phyloP scores from a whole-genome alignment of 1,284 basidiomycete genomes.

The Xerocomus minutiporus region DNA sequence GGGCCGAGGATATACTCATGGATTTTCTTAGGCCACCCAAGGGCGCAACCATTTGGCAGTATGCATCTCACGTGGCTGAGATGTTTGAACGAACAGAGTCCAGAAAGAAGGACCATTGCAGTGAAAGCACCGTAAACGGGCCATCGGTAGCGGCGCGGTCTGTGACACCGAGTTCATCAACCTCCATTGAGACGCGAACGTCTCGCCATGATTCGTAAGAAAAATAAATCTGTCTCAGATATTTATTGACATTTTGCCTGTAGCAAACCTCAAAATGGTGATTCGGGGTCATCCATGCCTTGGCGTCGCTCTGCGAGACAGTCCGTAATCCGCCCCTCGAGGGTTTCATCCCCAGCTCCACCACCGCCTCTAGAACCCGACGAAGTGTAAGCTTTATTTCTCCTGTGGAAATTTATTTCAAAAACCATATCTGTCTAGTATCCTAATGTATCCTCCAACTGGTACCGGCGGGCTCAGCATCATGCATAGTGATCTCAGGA shows the following conservation, averaged over 20 bases:
- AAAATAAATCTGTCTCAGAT: neutral
- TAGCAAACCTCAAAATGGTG: slow-evolving; percentile 14
- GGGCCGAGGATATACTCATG: neutral
- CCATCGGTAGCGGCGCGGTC: slow-evolving; percentile 5
- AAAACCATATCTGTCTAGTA: slow-evolving; percentile 38
- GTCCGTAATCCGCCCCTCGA: slow-evolving; percentile 15
- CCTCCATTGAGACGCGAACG: slow-evolving; percentile 13
- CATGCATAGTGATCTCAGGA: slow-evolving; percentile 70
- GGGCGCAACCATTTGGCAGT: slow-evolving; percentile 22
- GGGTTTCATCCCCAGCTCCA: slow-evolving; percentile 22
- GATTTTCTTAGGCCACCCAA: slow-evolving; percentile 11
- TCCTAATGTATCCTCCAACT: slow-evolving; percentile 70
- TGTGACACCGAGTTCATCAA: slow-evolving; percentile 19
- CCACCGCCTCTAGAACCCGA: slow-evolving; percentile 49
- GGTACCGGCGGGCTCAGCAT: slow-evolving; percentile 73
- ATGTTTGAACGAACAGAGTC: slow-evolving; percentile 20
- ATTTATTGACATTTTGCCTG: slow-evolving; percentile 2
- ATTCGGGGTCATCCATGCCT: slow-evolving; percentile 4
- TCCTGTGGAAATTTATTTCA: neutral
- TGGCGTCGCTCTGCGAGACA: slow-evolving; percentile 34
- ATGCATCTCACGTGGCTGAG: neutral
- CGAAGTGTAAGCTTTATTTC: slow-evolving; percentile 51
- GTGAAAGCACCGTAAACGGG: neutral
- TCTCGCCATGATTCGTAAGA: slow-evolving; percentile 20
- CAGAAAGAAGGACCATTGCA: neutral